A percentile compares a stretch with the other conserved stretches of the same genome.
Conservation (phyloP, 2,329 filamentous ascomycete genomes). For the Phaeophleospora eucalypticola region DNA sequence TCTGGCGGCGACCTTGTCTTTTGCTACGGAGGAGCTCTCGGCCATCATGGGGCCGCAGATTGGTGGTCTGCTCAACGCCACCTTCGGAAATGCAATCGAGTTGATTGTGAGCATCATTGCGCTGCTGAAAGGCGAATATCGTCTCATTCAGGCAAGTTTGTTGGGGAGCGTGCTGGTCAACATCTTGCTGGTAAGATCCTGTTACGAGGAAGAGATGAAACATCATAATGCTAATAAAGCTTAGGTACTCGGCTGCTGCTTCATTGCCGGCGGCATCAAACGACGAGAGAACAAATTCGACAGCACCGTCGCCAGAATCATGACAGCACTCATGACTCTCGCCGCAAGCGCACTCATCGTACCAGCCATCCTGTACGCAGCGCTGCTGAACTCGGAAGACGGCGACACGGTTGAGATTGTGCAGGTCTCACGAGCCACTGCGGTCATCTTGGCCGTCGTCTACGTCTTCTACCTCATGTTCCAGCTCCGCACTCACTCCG, state of each 20-base stretch:
- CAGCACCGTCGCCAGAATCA: constrained; percentile 71
- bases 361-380: constrained; percentile 50
- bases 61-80: constrained; percentile 73
- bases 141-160: constrained; percentile 97
- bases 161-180: constrained; percentile 93
- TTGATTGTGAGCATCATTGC: constrained; percentile 88
- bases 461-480: constrained; percentile 54
- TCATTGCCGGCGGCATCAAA: constrained; percentile 46
- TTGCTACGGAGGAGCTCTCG: constrained; percentile 73
- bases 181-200: constrained; percentile 64
- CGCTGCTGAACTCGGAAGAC: constrained; percentile 36
- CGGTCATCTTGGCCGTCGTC: constrained; percentile 49
- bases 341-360: constrained; percentile 51
- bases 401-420: constrained; percentile 43
- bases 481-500: constrained; percentile 48
- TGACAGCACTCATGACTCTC: constrained; percentile 57
- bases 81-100: constrained; percentile 76
- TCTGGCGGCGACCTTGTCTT: constrained; percentile 67
- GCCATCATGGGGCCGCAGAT: constrained; percentile 67
- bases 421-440: constrained; percentile 50
- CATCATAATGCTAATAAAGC: too few relatives aligned
- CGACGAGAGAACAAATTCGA: constrained; percentile 56
- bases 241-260: constrained; percentile 47
- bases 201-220: background rate
- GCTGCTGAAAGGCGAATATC: constrained; percentile 75